A percentile compares a stretch with the other conserved stretches of the same genome.
Evolutionary conservation across 2,329 filamentous ascomycete genomes (phyloP).

Genomic region (Didymellaceae sp.): DNA sequence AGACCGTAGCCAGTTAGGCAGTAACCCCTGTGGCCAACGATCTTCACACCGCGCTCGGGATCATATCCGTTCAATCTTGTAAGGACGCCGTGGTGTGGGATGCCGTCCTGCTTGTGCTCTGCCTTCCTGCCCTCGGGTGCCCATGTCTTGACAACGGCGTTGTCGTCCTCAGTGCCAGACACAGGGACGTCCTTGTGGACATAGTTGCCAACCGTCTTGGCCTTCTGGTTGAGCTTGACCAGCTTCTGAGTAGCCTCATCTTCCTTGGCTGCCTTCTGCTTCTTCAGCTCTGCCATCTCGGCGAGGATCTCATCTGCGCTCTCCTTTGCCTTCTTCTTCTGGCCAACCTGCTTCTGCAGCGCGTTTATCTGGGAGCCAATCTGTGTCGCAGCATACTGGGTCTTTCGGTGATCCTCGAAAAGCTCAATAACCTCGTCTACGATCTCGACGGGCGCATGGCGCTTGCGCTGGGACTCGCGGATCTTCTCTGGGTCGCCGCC

Average conservation of each 20-base stretch:
- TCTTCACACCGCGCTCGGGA: conserved; percentile 77
- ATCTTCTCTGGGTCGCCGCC: conserved; percentile 92
- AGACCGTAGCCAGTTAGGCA: conserved; percentile 90
- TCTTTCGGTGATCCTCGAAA: conserved; percentile 84
- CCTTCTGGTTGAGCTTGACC: conserved; percentile 73
- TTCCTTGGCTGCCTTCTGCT: conserved; percentile 80
- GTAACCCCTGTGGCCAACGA: conserved; percentile 93
- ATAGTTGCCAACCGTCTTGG: conserved; percentile 85
- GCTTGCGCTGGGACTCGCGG: conserved; percentile 85
- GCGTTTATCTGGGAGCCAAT: conserved; percentile 85
- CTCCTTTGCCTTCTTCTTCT: conserved; percentile 91
- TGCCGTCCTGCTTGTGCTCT: conserved; percentile 77
- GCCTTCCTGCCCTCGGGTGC: conserved; percentile 75
- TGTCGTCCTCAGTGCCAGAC: conserved; percentile 88
- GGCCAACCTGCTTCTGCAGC: conserved; percentile 86
- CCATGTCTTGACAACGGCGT: conserved; percentile 79
- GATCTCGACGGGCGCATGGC: conserved; percentile 78
- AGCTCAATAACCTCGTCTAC: conserved; percentile 90
- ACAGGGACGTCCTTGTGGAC: conserved; percentile 88
- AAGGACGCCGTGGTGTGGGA: conserved; percentile 96
- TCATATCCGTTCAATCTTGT: conserved; percentile 89
- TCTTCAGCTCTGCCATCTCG: conserved; percentile 78
- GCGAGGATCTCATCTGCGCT: conserved; percentile 80
- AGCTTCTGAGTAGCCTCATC: conserved; percentile 80
- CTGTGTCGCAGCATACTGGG: conserved; percentile 79